Evolutionary conservation across 2,329 filamentous ascomycete species (phyloP).

Genomic region (Fusarium denticulatum): DNA sequence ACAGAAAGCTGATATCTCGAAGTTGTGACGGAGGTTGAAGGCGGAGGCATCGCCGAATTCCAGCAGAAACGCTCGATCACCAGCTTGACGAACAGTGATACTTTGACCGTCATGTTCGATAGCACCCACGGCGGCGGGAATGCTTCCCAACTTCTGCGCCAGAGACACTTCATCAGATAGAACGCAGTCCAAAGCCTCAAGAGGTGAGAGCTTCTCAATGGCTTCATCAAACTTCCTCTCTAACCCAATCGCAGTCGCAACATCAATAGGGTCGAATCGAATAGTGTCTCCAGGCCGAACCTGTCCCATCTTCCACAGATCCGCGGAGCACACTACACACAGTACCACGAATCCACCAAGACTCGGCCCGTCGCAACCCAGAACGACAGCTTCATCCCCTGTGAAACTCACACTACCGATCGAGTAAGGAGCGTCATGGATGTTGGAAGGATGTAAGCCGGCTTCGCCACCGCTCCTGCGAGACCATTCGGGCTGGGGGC

Average conservation of each 20-base stretch:
- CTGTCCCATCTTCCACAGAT: conserved; percentile 56
- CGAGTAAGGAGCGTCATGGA: conserved; percentile 53
- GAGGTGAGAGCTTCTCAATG: conserved; percentile 32
- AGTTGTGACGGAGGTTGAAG: conserved; percentile 48
- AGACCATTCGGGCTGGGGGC: conserved; percentile 52
- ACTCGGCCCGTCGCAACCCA: conserved; percentile 53
- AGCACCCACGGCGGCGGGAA: conserved; percentile 21
- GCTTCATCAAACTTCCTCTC: conserved; percentile 34
- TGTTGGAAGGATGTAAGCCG: conserved; percentile 55
- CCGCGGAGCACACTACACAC: conserved; percentile 50
- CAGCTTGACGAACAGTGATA: conserved; percentile 44
- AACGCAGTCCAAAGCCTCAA: neutral
- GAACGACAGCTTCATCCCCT: conserved; percentile 53
- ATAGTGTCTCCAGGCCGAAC: conserved; percentile 52
- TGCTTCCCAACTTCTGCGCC: neutral
- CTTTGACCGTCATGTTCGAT: conserved; percentile 25
- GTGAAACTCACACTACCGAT: conserved; percentile 56
- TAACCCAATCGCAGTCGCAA: conserved; percentile 40
- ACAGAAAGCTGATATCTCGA: conserved; percentile 49
- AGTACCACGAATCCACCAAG: conserved; percentile 55
- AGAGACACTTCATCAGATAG: neutral
- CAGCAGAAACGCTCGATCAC: conserved; percentile 48
- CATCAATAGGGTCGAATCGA: conserved; percentile 45
- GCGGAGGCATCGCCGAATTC: conserved; percentile 45
- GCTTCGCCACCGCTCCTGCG: conserved; percentile 50